These are phyloP conservation scores for Nasturtium officinale DNA, from an alignment of 345 rosid species.

Conservation along the genomic window DNA sequence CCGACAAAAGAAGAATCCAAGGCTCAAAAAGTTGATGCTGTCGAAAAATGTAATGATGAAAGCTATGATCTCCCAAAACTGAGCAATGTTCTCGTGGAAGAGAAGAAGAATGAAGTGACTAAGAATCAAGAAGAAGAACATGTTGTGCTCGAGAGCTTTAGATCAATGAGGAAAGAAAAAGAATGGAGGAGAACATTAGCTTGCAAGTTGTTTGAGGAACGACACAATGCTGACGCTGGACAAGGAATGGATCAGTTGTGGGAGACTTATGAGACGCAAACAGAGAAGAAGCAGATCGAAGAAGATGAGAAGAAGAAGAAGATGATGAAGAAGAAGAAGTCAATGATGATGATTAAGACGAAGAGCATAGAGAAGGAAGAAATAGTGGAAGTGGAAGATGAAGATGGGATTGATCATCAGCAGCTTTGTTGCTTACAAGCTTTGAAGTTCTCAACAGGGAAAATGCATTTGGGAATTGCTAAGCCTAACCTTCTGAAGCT, in stretches of 20 bases:
- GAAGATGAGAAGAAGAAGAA: conserved; percentile 26
- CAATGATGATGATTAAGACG: conserved; percentile 20
- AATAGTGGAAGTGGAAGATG: conserved; percentile 48
- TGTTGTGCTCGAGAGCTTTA: conserved; percentile 53
- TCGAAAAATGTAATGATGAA: conserved; percentile 35
- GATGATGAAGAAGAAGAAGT: conserved; percentile 44
- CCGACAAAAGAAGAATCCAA: conserved; percentile 58
- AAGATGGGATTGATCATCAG: conserved; percentile 61
- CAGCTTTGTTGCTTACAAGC: conserved; percentile 87
- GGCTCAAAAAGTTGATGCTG: conserved; percentile 37
- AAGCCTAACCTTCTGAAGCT: conserved; percentile 75
- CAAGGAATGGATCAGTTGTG: conserved; percentile 94
- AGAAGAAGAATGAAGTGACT: conserved; percentile 26
- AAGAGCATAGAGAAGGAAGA: conserved; percentile 30
- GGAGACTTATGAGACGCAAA: conserved; percentile 79
- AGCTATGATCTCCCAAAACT: conserved; percentile 39
- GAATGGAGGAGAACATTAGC: conserved; percentile 98
- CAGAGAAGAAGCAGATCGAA: conserved; percentile 27
- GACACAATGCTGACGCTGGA: conserved; percentile 53
- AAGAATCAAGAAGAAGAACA: conserved; percentile 21
- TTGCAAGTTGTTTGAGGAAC: conserved; percentile 89
- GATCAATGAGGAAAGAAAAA: conserved; percentile 84
- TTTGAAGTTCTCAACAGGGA: conserved; percentile 81
- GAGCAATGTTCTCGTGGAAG: conserved; percentile 32
- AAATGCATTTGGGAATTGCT: conserved; percentile 88